Evolutionary conservation across 192 early-diverging fungal genomes (phyloP).

Genomic region (Endogone sp.): DNA sequence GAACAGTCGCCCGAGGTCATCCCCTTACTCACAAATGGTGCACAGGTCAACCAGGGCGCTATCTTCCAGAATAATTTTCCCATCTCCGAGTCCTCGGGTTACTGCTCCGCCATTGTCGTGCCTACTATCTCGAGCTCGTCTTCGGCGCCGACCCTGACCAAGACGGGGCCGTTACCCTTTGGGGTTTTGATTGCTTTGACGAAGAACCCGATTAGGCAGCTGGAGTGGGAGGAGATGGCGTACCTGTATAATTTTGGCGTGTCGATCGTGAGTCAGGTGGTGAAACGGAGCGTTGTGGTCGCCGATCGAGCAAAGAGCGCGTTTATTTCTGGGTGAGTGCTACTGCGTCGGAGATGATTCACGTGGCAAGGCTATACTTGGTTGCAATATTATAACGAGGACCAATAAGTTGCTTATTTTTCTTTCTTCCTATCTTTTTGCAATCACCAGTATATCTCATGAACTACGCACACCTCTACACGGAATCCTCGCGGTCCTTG

Average conservation of each 20-base stretch:
- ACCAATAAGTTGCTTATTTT: neutral
- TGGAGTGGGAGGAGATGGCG: conserved; percentile 35
- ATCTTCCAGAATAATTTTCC: neutral
- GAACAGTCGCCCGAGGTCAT: neutral
- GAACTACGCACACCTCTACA: conserved; percentile 52
- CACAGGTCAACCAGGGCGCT: neutral
- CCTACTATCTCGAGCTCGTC: conserved; percentile 9
- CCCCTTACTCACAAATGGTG: neutral
- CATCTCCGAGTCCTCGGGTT: neutral
- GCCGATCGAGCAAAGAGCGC: conserved; percentile 45
- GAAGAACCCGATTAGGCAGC: conserved; percentile 30
- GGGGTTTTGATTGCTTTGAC: conserved; percentile 28
- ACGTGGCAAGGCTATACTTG: too few relatives aligned
- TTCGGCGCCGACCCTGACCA: neutral
- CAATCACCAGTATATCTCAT: conserved; percentile 42
- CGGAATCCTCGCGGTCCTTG: conserved; percentile 42
- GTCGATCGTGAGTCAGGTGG: conserved; percentile 35
- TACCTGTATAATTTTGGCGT: conserved; percentile 47
- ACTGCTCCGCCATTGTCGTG: conserved; percentile 22
- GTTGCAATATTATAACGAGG: neutral
- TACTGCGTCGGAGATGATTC: neutral
- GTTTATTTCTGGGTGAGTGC: conserved; percentile 33
- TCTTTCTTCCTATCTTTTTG: too few relatives aligned
- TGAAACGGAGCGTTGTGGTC: conserved; percentile 36
- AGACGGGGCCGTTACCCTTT: conserved; percentile 1